Evolutionary conservation across 2,329 filamentous ascomycete species (phyloP), one percentile per base, ranked within the genome.

Genomic region (Botrytis hyacinthi): DNA sequence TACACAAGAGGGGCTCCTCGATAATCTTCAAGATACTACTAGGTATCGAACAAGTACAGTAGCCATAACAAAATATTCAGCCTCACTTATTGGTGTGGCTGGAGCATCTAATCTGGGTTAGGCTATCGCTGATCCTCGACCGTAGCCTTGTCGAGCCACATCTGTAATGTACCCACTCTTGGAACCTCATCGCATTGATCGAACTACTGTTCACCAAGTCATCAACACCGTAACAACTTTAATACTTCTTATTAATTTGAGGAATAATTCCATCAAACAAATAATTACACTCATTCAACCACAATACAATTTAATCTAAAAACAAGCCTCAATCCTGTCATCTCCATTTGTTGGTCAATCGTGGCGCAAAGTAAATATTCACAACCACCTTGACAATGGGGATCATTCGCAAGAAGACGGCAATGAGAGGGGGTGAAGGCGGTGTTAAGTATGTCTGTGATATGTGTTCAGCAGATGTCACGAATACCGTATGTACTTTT

Each of bases 391-490:
- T 40, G 40, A 68, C 69, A 14, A 98, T 98, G 95, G 95, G 94
- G 79, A 92, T 97, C 80, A 97, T 98, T 82, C 92, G 95, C 82
- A 98, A 98, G 87, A 98, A 98, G 86, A 96, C 93, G 74, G 93
- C 92, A 77, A 91, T 91, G 72, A 88, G 93, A 80, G 93, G 93
- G 76, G 94, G 92, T 70, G 94, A 98, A 81, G 94, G 93, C 66
- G 93, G 93, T 76, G 93, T 94, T 46, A 98, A 98, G 82, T 99
- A 97, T 82, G 94, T 98, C 77, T 99, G 96, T 85, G 97, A 99
- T 83, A 92, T 97, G 74, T 99, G 96, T 83, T 97, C 94, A 62
- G 93, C 93, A 73, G 96, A 99, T 82, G 97, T 99, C 78, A 99
- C 96, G 65, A 96, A 95, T 8, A 99, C 96, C 65, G 96, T 97